phyloP scores from a whole-genome alignment of 1,284 basidiomycete genomes.

The Agaricales sp. region DNA sequence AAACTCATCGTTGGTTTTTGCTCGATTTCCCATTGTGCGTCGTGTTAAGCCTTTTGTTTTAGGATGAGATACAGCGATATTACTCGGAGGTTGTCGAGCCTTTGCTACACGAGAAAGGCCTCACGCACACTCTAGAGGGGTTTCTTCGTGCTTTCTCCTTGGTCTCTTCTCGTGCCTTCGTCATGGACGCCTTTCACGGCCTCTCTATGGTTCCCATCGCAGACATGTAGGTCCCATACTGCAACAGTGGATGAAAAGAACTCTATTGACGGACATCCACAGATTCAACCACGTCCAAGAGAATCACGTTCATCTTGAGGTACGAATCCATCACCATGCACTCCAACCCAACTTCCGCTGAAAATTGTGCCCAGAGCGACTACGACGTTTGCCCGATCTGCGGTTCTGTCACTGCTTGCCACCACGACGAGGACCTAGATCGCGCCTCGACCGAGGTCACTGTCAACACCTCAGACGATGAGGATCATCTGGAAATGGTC shows the following conservation, averaged over 20 bases:
- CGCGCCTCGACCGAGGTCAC: conserved; percentile 8
- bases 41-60: conserved; percentile 11
- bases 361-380: conserved; percentile 69
- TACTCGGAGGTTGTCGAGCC: conserved; percentile 31
- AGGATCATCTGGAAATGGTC: conserved; percentile 56
- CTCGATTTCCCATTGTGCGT: conserved; percentile 3
- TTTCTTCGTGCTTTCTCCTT: conserved; percentile 71
- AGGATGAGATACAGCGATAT: conserved; percentile 40
- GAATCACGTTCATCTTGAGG: conserved; percentile 72
- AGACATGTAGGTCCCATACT: conserved; percentile 72
- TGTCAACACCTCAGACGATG: conserved; percentile 12
- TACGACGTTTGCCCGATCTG: conserved; percentile 77
- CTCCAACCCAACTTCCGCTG: conserved; percentile 2
- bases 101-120: conserved; percentile 12
- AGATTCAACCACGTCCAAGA: conserved; percentile 79
- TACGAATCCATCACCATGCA: conserved; percentile 19
- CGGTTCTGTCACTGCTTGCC: conserved; percentile 65
- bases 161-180: conserved; percentile 81
- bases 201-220: conserved; percentile 85
- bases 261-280: no score
- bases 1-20: conserved; percentile 1
- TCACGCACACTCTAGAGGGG: conserved; percentile 23
- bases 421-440: conserved; percentile 44
- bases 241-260: no score
- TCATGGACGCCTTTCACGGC: conserved; percentile 79